Conservation (phyloP, 2,329 filamentous ascomycete species). For the Zymoseptoria tritici region DNA sequence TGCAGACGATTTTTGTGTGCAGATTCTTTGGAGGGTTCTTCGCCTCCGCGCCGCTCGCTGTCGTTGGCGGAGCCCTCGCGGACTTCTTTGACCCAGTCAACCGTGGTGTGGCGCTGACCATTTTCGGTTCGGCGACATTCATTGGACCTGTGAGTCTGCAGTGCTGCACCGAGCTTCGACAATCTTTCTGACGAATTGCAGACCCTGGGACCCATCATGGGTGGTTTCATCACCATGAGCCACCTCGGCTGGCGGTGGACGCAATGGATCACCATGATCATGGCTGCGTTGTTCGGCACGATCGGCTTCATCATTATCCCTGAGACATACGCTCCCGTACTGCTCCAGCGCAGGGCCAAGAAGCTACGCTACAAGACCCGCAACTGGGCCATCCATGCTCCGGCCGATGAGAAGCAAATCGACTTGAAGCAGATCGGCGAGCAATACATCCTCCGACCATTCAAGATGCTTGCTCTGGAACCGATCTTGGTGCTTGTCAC, state of each 20-base stretch:
- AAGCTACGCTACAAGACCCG: slow-evolving; percentile 49
- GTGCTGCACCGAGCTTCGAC: background rate
- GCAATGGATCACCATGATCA: slow-evolving; percentile 29
- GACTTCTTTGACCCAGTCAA: slow-evolving; percentile 21
- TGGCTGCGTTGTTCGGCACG: slow-evolving; percentile 37
- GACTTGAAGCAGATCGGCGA: slow-evolving; percentile 41
- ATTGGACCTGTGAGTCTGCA: slow-evolving; percentile 16
- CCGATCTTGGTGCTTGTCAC: slow-evolving; percentile 47
- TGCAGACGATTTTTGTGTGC: slow-evolving; percentile 48
- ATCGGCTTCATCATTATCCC: slow-evolving; percentile 41
- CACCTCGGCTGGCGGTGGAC: slow-evolving; percentile 27
- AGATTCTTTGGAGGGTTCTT: slow-evolving; percentile 51
- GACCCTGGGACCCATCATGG: slow-evolving; percentile 19
- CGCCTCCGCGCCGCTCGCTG: slow-evolving; percentile 42
- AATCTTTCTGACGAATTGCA: background rate
- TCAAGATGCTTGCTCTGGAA: slow-evolving; percentile 25
- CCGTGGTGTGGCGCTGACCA: slow-evolving; percentile 21
- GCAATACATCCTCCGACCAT: slow-evolving; percentile 47
- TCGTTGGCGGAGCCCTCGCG: slow-evolving; percentile 34
- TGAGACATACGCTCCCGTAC: slow-evolving; percentile 42
- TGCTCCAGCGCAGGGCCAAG: slow-evolving; percentile 42
- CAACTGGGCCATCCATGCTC: slow-evolving; percentile 23
- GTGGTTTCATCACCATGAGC: slow-evolving; percentile 22
- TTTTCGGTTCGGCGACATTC: slow-evolving; percentile 22
- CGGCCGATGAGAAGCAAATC: slow-evolving; percentile 36